Evolutionary conservation across 139 green algal genomes (phyloP).

Genomic region (Micromonas pusilla): DNA sequence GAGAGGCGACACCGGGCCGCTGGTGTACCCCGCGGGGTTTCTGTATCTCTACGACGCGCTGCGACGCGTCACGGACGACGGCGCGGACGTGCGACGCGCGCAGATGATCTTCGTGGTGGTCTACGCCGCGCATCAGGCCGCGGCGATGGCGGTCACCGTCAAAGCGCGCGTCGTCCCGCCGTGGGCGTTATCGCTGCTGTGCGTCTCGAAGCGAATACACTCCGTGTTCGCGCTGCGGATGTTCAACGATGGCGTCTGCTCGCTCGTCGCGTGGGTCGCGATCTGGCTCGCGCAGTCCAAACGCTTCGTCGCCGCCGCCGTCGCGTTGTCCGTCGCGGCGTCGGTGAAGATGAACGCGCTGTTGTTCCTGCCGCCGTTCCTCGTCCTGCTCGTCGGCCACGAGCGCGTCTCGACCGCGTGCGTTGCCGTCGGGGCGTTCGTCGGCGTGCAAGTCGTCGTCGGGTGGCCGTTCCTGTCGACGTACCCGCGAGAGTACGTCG

Average conservation of each 20-base stretch:
- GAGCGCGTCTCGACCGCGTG: conserved; percentile 1
- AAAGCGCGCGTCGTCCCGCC: conserved; percentile 49
- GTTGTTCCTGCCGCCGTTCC: conserved; percentile 61
- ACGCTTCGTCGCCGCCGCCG: not conserved
- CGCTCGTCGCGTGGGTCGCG: conserved; percentile 47
- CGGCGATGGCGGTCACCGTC: conserved; percentile 59
- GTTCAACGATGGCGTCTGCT: conserved; percentile 71
- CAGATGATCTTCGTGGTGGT: conserved; percentile 54
- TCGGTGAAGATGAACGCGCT: conserved; percentile 87
- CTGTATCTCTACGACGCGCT: conserved; percentile 66
- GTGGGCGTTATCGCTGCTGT: conserved; percentile 60
- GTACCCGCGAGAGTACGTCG: conserved; percentile 16
- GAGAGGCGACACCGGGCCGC: conserved; percentile 62
- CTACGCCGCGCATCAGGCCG: conserved; percentile 58
- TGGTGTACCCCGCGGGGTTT: conserved; percentile 81
- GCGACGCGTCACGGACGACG: conserved; percentile 49
- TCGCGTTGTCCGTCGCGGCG: conserved; percentile 2
- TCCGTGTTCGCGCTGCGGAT: conserved; percentile 69
- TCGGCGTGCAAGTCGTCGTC: conserved; percentile 35
- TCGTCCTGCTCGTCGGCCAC: conserved; percentile 56
- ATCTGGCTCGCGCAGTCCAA: conserved; percentile 2
- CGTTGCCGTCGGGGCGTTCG: conserved; percentile 25
- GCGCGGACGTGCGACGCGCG: conserved; percentile 26
- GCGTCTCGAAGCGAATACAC: conserved; percentile 70
- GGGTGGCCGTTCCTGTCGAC: conserved; percentile 6